A percentile compares a stretch with the other conserved stretches of the same genome.
phyloP scores from a whole-genome alignment of 129 eudicot species.

The Heracleum sosnowskyi region DNA sequence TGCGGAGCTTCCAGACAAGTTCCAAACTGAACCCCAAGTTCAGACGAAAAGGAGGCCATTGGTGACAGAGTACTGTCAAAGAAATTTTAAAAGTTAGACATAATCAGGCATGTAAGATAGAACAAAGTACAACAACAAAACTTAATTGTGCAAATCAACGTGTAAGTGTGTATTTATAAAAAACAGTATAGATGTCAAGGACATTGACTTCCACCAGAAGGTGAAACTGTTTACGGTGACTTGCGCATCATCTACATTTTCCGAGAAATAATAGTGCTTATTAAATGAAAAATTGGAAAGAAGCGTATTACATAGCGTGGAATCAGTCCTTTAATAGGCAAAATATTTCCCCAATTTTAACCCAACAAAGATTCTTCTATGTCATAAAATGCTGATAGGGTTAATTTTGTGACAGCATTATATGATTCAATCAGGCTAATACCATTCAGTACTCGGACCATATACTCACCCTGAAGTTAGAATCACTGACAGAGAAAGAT shows the following conservation, averaged over 20 bases:
- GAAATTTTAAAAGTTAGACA: background rate
- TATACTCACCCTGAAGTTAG: constrained; percentile 81
- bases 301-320: too few species aligned
- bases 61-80: constrained; percentile 79
- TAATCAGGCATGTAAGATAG: constrained; percentile 2
- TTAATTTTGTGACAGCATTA: background rate
- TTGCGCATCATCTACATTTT: background rate
- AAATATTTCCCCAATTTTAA: background rate
- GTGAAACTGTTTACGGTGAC: background rate
- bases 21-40: constrained; percentile 86
- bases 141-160: background rate
- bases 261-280: background rate
- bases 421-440: background rate
- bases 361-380: background rate
- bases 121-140: constrained; percentile 6
- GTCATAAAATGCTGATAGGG: background rate
- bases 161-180: background rate
- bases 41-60: constrained; percentile 83
- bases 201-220: background rate
- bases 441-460: background rate
- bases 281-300: background rate
- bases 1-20: constrained; percentile 91
- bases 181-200: background rate
- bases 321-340: background rate
- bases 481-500: constrained; percentile 69